Evolutionary conservation across 2,329 filamentous ascomycete genomes (phyloP).

Genomic region (Aspergillus chevalieri): DNA sequence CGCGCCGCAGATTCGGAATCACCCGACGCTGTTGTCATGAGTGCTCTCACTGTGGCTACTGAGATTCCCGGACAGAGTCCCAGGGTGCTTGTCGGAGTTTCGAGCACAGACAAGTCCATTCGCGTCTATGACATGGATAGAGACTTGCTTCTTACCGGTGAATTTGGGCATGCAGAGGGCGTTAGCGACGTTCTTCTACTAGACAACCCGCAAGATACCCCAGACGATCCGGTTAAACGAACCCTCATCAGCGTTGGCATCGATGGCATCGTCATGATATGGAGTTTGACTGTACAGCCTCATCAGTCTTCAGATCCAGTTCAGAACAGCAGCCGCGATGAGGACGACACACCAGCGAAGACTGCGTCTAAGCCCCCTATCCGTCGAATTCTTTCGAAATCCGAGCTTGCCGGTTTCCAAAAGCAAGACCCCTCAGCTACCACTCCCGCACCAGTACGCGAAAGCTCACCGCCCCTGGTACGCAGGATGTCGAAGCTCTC

Average conservation of each 20-base stretch:
- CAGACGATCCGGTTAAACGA: conserved; percentile 41
- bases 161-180: conserved; percentile 93
- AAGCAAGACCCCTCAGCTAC: conserved; percentile 42
- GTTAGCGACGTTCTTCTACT: conserved; percentile 78
- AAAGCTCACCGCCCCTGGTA: conserved; percentile 46
- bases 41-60: conserved; percentile 59
- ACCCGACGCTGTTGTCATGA: conserved; percentile 74
- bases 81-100: conserved; percentile 74
- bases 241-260: conserved; percentile 66
- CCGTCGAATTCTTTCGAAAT: conserved; percentile 77
- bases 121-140: conserved; percentile 76
- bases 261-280: conserved; percentile 79
- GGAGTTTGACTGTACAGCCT: conserved; percentile 44
- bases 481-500: conserved; percentile 50
- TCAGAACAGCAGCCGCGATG: conserved; percentile 22
- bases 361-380: conserved; percentile 64
- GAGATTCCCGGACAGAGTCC: conserved; percentile 52
- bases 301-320: conserved; percentile 25
- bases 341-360: conserved; percentile 39
- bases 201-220: conserved; percentile 34
- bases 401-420: conserved; percentile 75
- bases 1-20: conserved; percentile 76
- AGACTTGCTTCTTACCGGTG: conserved; percentile 72
- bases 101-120: conserved; percentile 92
- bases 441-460: conserved; percentile 40